Percentiles rank a stretch among this genome's conserved stretches.
Evolutionary conservation across 2,329 filamentous ascomycete species (phyloP).

Genomic region (Colletotrichum melonis): DNA sequence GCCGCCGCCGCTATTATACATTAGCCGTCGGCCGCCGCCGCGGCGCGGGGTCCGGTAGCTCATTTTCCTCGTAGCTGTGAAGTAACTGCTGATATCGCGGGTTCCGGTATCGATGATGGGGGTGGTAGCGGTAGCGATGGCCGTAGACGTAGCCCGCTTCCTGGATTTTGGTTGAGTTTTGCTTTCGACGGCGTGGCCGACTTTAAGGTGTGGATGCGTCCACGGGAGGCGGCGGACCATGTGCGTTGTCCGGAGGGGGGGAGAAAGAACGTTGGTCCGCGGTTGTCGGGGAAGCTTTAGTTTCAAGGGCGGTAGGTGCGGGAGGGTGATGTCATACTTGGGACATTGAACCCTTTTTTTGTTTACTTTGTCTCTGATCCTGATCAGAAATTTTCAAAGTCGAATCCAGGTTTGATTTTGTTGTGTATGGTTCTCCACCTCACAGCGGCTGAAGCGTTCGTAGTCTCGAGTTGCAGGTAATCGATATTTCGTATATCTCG

Average conservation of each 20-base stretch:
- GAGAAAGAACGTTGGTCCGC: background rate
- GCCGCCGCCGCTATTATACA: slow-evolving; percentile 1
- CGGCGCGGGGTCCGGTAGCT: slow-evolving; percentile 16
- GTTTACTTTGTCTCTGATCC: background rate
- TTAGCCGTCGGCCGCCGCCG: slow-evolving; percentile 22
- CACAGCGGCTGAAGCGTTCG: background rate
- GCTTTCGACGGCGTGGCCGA: slow-evolving; percentile 1
- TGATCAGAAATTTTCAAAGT: background rate
- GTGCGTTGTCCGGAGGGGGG: background rate
- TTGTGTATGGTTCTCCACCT: background rate
- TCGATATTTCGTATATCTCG: background rate
- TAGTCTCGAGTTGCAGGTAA: background rate
- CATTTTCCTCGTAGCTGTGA: slow-evolving; percentile 3
- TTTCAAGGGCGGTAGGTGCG: background rate
- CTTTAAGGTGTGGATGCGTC: slow-evolving; percentile 31
- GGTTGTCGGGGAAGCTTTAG: background rate
- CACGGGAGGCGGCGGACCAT: slow-evolving; percentile 35
- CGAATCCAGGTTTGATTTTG: background rate
- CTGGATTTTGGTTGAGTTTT: background rate
- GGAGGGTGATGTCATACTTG: slow-evolving; percentile 12
- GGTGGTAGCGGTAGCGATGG: background rate
- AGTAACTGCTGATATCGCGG: background rate
- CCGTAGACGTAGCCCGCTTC: background rate
- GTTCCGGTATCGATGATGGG: background rate
- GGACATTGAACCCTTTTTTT: background rate